phyloP scores from a whole-genome alignment of 2,329 filamentous ascomycete genomes.

The Sclerotinia subarctica region DNA sequence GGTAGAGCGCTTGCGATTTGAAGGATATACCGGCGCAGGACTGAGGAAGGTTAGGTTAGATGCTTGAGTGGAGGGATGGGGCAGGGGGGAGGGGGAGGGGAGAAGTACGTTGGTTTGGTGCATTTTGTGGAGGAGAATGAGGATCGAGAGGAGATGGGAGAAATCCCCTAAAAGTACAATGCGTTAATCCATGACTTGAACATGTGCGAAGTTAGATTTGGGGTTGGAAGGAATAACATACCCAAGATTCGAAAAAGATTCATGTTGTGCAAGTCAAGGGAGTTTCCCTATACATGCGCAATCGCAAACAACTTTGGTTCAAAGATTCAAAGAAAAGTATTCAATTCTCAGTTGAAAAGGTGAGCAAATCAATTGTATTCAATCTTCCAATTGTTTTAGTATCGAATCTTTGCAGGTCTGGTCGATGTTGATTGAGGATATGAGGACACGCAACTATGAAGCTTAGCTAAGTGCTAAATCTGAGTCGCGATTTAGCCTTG shows the following conservation, averaged over 20 bases:
- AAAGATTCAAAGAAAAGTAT: conserved; percentile 10
- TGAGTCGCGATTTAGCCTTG: conserved; percentile 13
- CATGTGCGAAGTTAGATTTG: neutral
- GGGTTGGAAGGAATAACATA: conserved; percentile 38
- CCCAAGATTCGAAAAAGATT: conserved; percentile 68
- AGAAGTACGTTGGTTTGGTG: conserved; percentile 74
- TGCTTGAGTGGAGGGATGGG: conserved; percentile 16
- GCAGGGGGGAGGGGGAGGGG: conserved; percentile 2
- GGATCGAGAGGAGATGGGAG: conserved; percentile 89
- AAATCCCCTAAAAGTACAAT: conserved; percentile 67
- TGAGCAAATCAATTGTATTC: conserved; percentile 1
- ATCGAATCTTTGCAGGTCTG: neutral
- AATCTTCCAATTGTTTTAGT: neutral
- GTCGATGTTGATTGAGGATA: conserved; percentile 3
- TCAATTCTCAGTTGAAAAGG: neutral
- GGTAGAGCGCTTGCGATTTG: conserved; percentile 94
- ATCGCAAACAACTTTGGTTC: neutral
- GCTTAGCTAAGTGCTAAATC: conserved; percentile 23
- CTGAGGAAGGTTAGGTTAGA: conserved; percentile 13
- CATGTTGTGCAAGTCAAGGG: conserved; percentile 47
- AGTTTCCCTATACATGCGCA: conserved; percentile 14
- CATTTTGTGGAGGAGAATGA: conserved; percentile 98
- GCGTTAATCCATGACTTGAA: conserved; percentile 14
- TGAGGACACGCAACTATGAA: conserved; percentile 36
- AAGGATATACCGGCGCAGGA: conserved; percentile 90